A percentile compares a stretch with the other conserved stretches of the same genome.
phyloP scores from a whole-genome alignment of 805 yeast species.

The Yarrowia deformans region DNA sequence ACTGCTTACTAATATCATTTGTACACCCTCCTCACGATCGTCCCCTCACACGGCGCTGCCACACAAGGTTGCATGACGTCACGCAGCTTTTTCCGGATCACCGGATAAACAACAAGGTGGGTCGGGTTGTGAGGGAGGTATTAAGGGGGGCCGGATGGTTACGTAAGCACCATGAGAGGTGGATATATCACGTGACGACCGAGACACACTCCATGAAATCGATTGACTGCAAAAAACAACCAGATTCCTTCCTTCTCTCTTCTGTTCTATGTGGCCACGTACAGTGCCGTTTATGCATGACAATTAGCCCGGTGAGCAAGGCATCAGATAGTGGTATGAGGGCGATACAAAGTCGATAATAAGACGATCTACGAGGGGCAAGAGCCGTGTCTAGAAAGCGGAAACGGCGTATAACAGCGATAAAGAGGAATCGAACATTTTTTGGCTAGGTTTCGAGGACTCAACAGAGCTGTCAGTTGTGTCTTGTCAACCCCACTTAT shows the following conservation, averaged over 20 bases:
- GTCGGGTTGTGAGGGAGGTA: neutral
- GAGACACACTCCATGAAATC: too few species aligned
- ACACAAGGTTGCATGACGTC: conserved; percentile 32
- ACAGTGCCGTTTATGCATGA: conserved; percentile 21
- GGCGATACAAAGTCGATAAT: neutral
- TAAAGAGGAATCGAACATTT: neutral
- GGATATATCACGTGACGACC: too few species aligned
- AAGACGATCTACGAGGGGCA: too few species aligned
- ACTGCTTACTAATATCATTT: neutral
- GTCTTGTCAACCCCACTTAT: neutral
- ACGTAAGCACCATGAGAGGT: too few species aligned
- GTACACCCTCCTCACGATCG: neutral
- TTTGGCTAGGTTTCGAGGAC: neutral
- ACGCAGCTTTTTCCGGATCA: conserved; percentile 9
- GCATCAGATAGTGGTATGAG: neutral
- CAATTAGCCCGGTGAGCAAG: neutral
- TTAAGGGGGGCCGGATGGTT: neutral
- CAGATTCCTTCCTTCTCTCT: neutral
- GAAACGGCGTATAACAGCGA: neutral
- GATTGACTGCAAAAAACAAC: too few species aligned
- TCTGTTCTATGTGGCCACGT: conserved; percentile 6
- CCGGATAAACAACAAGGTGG: conserved; percentile 33
- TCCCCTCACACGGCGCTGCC: conserved; percentile 31
- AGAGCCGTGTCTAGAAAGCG: neutral
- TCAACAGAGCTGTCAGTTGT: neutral